Base-by-base conservation (phyloP, 1,284 basidiomycete genomes). In the Microbotryomycetes sp. region DNA sequence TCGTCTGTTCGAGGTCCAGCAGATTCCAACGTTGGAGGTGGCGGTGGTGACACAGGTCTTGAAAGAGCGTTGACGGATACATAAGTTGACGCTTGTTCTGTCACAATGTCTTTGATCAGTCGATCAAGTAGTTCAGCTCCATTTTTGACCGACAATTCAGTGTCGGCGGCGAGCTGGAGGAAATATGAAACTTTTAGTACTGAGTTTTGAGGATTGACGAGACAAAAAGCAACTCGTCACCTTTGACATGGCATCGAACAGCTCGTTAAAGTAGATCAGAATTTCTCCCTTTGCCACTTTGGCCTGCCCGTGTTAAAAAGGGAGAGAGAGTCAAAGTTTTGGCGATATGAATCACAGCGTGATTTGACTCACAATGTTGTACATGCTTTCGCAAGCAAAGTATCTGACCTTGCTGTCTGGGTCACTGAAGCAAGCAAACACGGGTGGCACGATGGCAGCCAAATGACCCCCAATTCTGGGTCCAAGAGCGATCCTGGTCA, bases 271-370 rank as follows among this genome's bases (percentile, higher is more conserved):
- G 76, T 94, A 97, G 23, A 97, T 86, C 64, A 98, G 79, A 47
- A 97, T 88, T 77, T 97, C 94, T 42, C 94, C 94, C 75, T 97
- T 97, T 59, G 92, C 96, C 6, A 97, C 93, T 77, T 98, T 89
- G 88, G 61, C 76, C 77, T 70, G 22, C 3, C 19, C 19, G 22
- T 54, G 49, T 45, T 60, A 25, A 57, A 42, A 23, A 31, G 26
- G 3, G 3, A 15, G 23, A 42, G 3, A n/a, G n/a, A n/a, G n/a
- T n/a, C n/a, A n/a, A n/a, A n/a, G n/a, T n/a, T n/a, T n/a, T n/a
- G n/a, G n/a, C n/a, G n/a, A n/a, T 30, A 15, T 6, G 36, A n/a
- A 16, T 19, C 53, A 31, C 19, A 7, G 53, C 42, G 29, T 19
- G 47, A 14, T 29, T 42, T 29, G 42, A 56, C 63, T 26, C 5